A percentile compares a stretch with the other conserved stretches of the same genome.
Evolutionary conservation across 2,329 filamentous ascomycete species (phyloP).

Genomic region (Lasiodiplodia gonubiensis): DNA sequence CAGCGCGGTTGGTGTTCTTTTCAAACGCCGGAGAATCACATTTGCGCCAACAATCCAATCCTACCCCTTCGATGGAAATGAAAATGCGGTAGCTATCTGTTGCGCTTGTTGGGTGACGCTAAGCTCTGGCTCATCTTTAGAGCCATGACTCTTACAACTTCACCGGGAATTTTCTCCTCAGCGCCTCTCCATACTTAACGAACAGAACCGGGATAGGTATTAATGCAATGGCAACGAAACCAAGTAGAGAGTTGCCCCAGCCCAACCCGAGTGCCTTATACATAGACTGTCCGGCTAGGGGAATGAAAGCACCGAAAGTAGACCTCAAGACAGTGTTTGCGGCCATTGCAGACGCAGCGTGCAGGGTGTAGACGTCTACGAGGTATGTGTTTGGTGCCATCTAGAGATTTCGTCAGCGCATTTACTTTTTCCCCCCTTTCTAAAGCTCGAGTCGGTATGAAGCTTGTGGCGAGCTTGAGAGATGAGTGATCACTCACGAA

Average conservation of each 20-base stretch:
- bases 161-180: conserved; percentile 39
- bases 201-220: conserved; percentile 46
- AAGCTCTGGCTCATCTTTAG: background rate
- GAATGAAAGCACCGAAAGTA: conserved; percentile 47
- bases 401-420: conserved; percentile 4
- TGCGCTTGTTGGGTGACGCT: background rate
- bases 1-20: background rate
- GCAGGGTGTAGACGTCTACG: conserved; percentile 49
- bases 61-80: background rate
- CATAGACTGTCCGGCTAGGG: conserved; percentile 48
- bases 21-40: background rate
- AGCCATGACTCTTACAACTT: conserved; percentile 33
- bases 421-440: background rate
- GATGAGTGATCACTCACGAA: conserved; percentile 39
- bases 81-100: background rate
- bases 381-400: conserved; percentile 50
- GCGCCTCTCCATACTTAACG: conserved; percentile 42
- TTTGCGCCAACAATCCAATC: background rate
- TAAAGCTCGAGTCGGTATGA: background rate
- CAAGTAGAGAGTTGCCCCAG: conserved; percentile 47
- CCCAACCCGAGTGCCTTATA: conserved; percentile 48
- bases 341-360: conserved; percentile 51
- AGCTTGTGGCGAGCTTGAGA: conserved; percentile 22
- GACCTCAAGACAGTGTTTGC: conserved; percentile 49
- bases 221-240: conserved; percentile 40